Percentiles rank a stretch among this genome's conserved stretches.
These are phyloP conservation scores for Clarireedia homoeocarpa DNA, from an alignment of 2,329 filamentous ascomycete genomes.

Conservation along the genomic window DNA sequence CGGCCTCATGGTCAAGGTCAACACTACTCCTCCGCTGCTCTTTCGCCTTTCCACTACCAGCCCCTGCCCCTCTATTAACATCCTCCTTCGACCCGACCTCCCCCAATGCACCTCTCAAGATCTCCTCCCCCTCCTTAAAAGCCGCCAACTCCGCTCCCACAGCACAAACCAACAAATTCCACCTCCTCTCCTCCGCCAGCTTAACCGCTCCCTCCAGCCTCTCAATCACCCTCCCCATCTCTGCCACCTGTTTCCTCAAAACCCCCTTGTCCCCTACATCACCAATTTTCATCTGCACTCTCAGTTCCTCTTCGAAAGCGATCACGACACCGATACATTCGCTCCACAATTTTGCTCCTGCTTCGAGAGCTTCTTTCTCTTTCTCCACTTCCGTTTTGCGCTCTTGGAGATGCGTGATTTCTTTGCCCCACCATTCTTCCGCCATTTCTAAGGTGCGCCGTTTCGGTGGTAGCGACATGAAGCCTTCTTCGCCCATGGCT, in stretches of 20 bases:
- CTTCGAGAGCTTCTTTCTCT: conserved; percentile 57
- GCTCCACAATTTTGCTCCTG: conserved; percentile 61
- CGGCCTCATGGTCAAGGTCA: background rate
- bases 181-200: conserved; percentile 52
- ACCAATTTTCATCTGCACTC: conserved; percentile 43
- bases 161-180: conserved; percentile 69
- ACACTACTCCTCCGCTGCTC: background rate
- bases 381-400: conserved; percentile 48
- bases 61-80: background rate
- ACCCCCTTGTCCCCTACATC: conserved; percentile 34
- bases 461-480: conserved; percentile 53
- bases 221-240: conserved; percentile 48
- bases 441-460: conserved; percentile 65
- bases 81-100: background rate
- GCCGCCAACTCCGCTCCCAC: conserved; percentile 68
- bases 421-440: conserved; percentile 60
- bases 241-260: conserved; percentile 38
- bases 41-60: conserved; percentile 11
- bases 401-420: conserved; percentile 47
- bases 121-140: conserved; percentile 49
- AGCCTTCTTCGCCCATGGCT: conserved; percentile 33
- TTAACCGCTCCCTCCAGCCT: conserved; percentile 47
- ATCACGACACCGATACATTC: conserved; percentile 51
- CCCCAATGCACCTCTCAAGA: conserved; percentile 39
- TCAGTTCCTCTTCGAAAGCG: conserved; percentile 57